These are phyloP conservation scores for Colletotrichum higginsianum DNA, from an alignment of 2,329 filamentous ascomycete species.

Conservation along the genomic window DNA sequence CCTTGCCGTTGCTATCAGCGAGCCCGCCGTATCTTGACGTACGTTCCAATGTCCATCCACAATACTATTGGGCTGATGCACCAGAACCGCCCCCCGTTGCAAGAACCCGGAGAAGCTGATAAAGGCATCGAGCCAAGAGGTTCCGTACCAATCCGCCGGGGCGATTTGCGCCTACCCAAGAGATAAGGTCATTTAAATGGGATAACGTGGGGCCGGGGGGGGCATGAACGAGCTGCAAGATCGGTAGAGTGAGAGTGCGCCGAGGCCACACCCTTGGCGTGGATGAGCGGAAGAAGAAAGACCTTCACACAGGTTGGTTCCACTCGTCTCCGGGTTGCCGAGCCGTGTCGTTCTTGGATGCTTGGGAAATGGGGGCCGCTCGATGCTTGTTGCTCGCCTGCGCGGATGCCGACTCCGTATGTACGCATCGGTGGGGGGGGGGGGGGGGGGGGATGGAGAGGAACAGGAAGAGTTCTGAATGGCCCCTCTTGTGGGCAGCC, in stretches of 20 bases:
- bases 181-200: conserved; percentile 38
- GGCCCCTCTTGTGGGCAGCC: conserved; percentile 11
- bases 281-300: neutral
- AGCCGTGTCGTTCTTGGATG: neutral
- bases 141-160: neutral
- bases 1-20: neutral
- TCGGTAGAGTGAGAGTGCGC: neutral
- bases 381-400: conserved; percentile 24
- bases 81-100: neutral
- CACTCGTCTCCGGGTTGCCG: neutral
- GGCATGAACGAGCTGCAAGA: neutral
- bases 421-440: conserved; percentile 1
- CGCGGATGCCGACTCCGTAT: neutral
- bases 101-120: conserved; percentile 6
- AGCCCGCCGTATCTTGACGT: conserved; percentile 5
- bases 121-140: conserved; percentile 3
- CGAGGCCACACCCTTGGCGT: conserved; percentile 21
- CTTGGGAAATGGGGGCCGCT: neutral
- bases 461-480: conserved; percentile 12
- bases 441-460: conserved; percentile 17
- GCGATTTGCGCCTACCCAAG: neutral
- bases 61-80: neutral
- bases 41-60: neutral
- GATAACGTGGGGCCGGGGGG: conserved; percentile 16
- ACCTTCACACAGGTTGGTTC: neutral